Conservation (phyloP, 78 protist species). For the Emiliania huxleyi region DNA sequence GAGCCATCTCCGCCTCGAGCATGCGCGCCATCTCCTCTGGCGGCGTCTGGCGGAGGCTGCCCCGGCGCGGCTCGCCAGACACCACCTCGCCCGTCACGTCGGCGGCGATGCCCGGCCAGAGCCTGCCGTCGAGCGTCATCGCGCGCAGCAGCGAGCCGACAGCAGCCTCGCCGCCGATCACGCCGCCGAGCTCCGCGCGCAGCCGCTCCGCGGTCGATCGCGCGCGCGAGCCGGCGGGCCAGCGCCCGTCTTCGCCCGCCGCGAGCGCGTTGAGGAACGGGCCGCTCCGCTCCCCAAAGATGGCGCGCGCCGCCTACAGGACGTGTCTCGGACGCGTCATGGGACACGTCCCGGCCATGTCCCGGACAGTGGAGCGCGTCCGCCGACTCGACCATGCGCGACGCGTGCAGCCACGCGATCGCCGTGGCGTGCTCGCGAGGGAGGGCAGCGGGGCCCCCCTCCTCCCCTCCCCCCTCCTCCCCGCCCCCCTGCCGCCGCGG, state of each 20-base stretch:
- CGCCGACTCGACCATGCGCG: neutral
- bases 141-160: neutral
- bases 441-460: neutral
- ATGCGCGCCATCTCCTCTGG: neutral
- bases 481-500: neutral
- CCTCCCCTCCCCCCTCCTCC: neutral
- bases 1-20: too few relatives aligned
- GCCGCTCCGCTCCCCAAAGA: neutral
- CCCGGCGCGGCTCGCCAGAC: neutral
- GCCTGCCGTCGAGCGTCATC: neutral
- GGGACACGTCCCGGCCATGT: too few relatives aligned
- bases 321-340: too few relatives aligned
- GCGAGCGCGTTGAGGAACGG: neutral
- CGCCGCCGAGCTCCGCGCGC: neutral
- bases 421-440: neutral
- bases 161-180: neutral
- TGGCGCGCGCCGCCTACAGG: too few relatives aligned
- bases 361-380: too few relatives aligned
- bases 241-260: neutral
- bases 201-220: neutral
- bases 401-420: neutral
- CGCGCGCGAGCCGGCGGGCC: neutral
- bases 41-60: neutral
- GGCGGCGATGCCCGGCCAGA: neutral
- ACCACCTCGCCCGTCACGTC: neutral